phyloP scores from a whole-genome alignment of 257 asterid genomes.

The Ilex aquifolium region DNA sequence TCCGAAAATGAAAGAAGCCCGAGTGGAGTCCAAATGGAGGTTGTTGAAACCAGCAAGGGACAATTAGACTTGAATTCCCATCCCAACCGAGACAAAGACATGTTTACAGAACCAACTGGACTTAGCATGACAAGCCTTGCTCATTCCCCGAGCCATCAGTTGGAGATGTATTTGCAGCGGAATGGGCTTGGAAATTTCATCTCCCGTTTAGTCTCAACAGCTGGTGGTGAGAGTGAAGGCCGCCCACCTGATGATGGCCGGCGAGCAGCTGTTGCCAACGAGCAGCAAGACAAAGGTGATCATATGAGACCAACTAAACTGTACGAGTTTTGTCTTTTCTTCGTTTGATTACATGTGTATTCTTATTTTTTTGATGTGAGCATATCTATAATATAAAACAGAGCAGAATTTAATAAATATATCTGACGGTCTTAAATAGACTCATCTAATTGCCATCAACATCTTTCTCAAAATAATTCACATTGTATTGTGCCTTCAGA shows the following conservation, averaged over 20 bases:
- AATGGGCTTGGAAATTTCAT: slow-evolving; percentile 16
- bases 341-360: neutral
- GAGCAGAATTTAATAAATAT: too few species aligned
- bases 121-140: slow-evolving; percentile 44
- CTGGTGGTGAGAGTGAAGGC: slow-evolving; percentile 10
- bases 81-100: slow-evolving; percentile 67
- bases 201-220: slow-evolving; percentile 8
- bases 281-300: slow-evolving; percentile 13
- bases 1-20: slow-evolving; percentile 22
- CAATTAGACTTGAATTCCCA: slow-evolving; percentile 72
- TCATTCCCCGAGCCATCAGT: slow-evolving; percentile 32
- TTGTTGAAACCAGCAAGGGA: slow-evolving; percentile 38
- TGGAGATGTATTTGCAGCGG: slow-evolving; percentile 31
- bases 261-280: slow-evolving; percentile 11
- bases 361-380: too few species aligned
- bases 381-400: too few species aligned
- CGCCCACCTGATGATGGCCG: slow-evolving; percentile 11
- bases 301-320: neutral
- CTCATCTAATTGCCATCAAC: too few species aligned
- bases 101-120: slow-evolving; percentile 44
- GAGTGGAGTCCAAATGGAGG: slow-evolving; percentile 20
- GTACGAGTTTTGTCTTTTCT: neutral
- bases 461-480: too few species aligned
- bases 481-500: too few species aligned
- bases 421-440: too few species aligned